Evolutionary conservation across 2,329 filamentous ascomycete genomes (phyloP).

Genomic region (Trichoderma sp.): DNA sequence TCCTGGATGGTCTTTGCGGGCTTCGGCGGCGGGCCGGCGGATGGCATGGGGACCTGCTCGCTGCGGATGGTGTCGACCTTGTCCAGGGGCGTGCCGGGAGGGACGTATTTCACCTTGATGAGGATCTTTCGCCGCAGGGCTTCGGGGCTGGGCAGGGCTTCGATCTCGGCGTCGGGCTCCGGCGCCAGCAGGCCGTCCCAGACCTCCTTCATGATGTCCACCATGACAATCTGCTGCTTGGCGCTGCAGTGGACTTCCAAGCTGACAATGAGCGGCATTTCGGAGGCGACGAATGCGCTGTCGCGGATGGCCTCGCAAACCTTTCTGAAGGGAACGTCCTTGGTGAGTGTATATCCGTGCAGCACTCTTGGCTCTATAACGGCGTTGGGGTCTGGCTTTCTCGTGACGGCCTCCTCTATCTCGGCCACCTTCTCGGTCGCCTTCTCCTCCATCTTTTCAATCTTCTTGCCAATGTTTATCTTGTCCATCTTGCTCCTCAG

Average conservation of each 20-base stretch:
- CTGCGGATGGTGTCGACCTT: slow-evolving; percentile 36
- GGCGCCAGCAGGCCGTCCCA: slow-evolving; percentile 75
- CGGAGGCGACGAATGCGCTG: slow-evolving; percentile 70
- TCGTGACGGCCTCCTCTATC: neutral
- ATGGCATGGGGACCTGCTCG: slow-evolving; percentile 38
- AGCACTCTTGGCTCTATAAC: slow-evolving; percentile 71
- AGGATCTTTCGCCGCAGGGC: slow-evolving; percentile 75
- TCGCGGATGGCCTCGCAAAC: slow-evolving; percentile 81
- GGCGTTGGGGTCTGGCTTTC: slow-evolving; percentile 30
- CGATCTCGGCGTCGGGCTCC: slow-evolving; percentile 44
- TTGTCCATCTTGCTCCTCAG: slow-evolving; percentile 61
- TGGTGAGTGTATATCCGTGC: slow-evolving; percentile 88
- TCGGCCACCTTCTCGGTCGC: slow-evolving; percentile 21
- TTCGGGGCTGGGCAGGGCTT: slow-evolving; percentile 63
- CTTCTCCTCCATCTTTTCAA: slow-evolving; percentile 32
- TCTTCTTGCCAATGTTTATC: slow-evolving; percentile 46
- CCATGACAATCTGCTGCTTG: slow-evolving; percentile 86
- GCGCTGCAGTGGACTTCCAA: slow-evolving; percentile 83
- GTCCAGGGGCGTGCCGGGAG: slow-evolving; percentile 39
- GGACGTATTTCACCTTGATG: slow-evolving; percentile 74
- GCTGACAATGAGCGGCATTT: slow-evolving; percentile 88
- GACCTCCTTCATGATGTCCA: slow-evolving; percentile 81
- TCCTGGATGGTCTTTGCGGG: slow-evolving; percentile 66
- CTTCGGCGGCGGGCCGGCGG: slow-evolving; percentile 42
- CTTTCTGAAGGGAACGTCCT: slow-evolving; percentile 79